These are phyloP conservation scores for Epichloe coenophiala DNA, from an alignment of 2,329 filamentous ascomycete species.

Conservation along the genomic window DNA sequence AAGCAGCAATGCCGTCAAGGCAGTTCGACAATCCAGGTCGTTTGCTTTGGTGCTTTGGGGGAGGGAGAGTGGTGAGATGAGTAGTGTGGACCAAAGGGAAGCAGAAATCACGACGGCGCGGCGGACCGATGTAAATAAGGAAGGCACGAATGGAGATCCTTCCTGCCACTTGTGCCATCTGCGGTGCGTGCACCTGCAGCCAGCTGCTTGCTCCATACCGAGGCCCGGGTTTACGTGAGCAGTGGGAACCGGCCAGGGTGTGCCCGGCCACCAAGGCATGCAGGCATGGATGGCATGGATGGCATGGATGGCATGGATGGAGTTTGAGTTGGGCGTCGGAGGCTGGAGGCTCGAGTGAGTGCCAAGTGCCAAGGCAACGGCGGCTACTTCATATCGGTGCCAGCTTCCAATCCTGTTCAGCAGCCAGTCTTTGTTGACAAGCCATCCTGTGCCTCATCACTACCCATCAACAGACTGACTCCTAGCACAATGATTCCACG, in stretches of 20 bases:
- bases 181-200: not conserved
- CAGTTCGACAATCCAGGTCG: constrained; percentile 6
- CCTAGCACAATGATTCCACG: too few species aligned
- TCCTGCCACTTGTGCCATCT: not conserved
- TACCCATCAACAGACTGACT: too few species aligned
- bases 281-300: not conserved
- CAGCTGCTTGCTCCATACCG: not conserved
- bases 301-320: not conserved
- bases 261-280: not conserved
- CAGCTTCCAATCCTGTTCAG: too few species aligned
- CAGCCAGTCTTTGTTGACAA: too few species aligned
- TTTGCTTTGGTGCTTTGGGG: not conserved
- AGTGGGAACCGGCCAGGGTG: not conserved
- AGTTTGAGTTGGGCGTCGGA: too few species aligned
- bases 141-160: not conserved
- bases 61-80: not conserved
- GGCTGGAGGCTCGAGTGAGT: not conserved
- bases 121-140: constrained; percentile 4
- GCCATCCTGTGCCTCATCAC: too few species aligned
- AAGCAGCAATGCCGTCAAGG: constrained; percentile 5
- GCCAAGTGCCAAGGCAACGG: too few species aligned
- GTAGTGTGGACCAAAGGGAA: not conserved
- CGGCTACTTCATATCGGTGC: too few species aligned
- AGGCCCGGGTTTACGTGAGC: not conserved
- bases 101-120: not conserved